Percentiles rank a stretch among this genome's conserved stretches.
Evolutionary conservation across 2,329 filamentous ascomycete genomes (phyloP).

Genomic region (Aspergillus novofumigatus): DNA sequence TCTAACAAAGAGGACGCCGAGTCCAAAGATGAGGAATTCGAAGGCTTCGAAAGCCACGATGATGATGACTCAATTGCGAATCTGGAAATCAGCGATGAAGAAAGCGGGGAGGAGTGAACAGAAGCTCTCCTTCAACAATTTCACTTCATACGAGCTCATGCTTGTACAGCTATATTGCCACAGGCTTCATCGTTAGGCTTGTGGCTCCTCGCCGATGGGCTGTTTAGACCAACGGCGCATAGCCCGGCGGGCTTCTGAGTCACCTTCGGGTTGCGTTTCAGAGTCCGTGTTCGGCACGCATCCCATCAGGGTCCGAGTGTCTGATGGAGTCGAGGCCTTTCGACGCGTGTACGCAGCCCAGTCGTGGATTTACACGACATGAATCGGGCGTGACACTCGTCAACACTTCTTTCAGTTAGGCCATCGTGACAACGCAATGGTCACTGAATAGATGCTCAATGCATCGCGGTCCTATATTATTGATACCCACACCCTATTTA

Average conservation of each 20-base stretch:
- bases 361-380: slow-evolving; percentile 11
- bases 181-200: neutral
- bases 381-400: slow-evolving; percentile 9
- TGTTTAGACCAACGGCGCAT: neutral
- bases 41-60: slow-evolving; percentile 36
- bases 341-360: slow-evolving; percentile 2
- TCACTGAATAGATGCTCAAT: neutral
- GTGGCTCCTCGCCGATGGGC: neutral
- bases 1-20: slow-evolving; percentile 33
- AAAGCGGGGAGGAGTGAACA: slow-evolving; percentile 40
- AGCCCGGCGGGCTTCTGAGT: neutral
- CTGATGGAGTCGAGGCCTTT: slow-evolving; percentile 3
- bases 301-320: neutral
- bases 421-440: neutral
- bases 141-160: neutral
- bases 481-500: slow-evolving; percentile 19
- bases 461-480: slow-evolving; percentile 1
- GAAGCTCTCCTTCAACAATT: slow-evolving; percentile 5
- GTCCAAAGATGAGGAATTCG: slow-evolving; percentile 28
- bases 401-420: slow-evolving; percentile 1
- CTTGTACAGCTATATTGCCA: neutral
- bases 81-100: slow-evolving; percentile 40
- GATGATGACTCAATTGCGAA: slow-evolving; percentile 43
- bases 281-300: neutral
- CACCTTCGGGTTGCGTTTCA: neutral